phyloP scores from a whole-genome alignment of 192 early-diverging fungal genomes.

The Coemansia nantahalensis region DNA sequence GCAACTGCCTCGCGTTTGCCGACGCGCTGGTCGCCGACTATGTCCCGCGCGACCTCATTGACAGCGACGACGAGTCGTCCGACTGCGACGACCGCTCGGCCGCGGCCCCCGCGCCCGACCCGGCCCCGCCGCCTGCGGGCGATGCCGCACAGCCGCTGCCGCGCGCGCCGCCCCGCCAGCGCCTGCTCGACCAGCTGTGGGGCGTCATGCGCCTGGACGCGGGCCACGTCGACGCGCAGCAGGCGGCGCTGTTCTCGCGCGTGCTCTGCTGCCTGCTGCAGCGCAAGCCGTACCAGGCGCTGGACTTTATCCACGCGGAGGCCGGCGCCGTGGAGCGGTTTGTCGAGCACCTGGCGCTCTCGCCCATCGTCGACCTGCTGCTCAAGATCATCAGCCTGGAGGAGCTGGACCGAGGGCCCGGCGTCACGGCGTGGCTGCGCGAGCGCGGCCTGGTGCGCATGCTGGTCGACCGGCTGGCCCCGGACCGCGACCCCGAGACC shows the following conservation, averaged over 20 bases:
- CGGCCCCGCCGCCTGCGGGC: not conserved
- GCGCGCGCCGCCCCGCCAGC: conserved; percentile 19
- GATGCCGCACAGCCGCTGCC: not conserved
- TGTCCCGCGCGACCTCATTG: conserved; percentile 34
- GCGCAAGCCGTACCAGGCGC: conserved; percentile 89
- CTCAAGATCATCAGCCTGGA: conserved; percentile 92
- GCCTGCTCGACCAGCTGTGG: conserved; percentile 85
- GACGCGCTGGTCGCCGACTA: conserved; percentile 34
- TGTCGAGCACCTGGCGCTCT: conserved; percentile 80
- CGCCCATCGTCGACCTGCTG: conserved; percentile 86
- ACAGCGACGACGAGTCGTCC: conserved; percentile 38
- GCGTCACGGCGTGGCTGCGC: conserved; percentile 91
- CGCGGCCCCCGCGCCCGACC: too few species aligned
- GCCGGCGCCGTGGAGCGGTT: conserved; percentile 73
- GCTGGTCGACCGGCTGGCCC: conserved; percentile 78
- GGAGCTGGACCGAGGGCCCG: conserved; percentile 80
- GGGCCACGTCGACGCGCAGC: conserved; percentile 70
- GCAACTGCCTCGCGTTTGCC: conserved; percentile 41
- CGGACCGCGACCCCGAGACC: conserved; percentile 73
- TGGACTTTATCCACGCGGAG: conserved; percentile 79
- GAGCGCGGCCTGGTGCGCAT: conserved; percentile 71
- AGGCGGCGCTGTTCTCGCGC: conserved; percentile 90
- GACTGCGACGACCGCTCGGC: conserved; percentile 7
- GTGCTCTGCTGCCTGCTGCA: conserved; percentile 83
- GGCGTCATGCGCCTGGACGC: conserved; percentile 69